A percentile compares a stretch with the other conserved stretches of the same genome.
Conservation (phyloP, 2,329 filamentous ascomycete species). For the Beauveria sp. region DNA sequence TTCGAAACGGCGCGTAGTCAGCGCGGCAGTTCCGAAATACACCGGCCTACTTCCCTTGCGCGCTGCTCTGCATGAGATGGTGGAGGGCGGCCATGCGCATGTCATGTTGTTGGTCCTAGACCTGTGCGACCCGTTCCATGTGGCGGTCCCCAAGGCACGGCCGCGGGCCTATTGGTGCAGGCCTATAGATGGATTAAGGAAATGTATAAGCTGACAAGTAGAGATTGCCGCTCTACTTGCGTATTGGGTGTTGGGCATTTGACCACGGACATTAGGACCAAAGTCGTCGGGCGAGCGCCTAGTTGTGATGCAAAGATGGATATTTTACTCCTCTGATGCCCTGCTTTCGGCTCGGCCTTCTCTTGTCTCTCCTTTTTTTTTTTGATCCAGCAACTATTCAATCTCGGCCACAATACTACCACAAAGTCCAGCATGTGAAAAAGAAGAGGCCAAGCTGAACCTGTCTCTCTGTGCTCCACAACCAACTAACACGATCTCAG, state of each 20-base stretch:
- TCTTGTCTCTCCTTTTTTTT: neutral
- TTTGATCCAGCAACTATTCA: neutral
- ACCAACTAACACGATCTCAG: constrained; percentile 3
- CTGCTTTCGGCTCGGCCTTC: neutral
- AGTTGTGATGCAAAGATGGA: neutral
- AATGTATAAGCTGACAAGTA: neutral
- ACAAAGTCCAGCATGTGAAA: neutral
- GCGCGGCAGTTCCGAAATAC: neutral
- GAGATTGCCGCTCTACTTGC: neutral
- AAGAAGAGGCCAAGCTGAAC: neutral
- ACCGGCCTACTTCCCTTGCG: too few relatives aligned
- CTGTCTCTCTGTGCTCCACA: neutral
- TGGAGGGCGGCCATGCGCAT: neutral
- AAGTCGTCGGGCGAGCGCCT: neutral
- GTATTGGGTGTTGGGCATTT: neutral
- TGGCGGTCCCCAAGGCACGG: neutral
- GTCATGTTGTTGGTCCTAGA: neutral
- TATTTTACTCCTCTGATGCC: neutral
- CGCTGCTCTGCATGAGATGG: too few relatives aligned
- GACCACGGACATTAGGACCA: neutral
- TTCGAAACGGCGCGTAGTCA: neutral
- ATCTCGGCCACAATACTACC: too few relatives aligned
- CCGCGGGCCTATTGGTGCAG: neutral
- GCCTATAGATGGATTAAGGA: neutral
- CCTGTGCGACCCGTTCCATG: neutral